Percentiles rank a stretch among this genome's conserved stretches.
Evolutionary conservation across 2,329 filamentous ascomycete species (phyloP).

Genomic region (Diplodia mutila): DNA sequence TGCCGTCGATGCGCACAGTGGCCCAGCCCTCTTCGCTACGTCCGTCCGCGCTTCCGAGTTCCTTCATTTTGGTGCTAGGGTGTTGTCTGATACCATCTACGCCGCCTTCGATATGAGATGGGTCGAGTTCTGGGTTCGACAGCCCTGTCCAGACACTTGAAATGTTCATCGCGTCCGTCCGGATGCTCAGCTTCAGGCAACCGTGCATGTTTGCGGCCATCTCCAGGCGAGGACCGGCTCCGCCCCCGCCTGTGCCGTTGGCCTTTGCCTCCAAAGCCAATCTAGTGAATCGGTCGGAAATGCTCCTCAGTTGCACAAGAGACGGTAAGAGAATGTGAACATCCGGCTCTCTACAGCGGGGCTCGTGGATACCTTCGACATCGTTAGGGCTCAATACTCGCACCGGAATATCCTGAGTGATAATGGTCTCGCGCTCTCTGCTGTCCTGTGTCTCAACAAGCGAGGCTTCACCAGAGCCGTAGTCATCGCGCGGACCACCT

Average conservation of each 20-base stretch:
- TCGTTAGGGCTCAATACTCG: slow-evolving; percentile 80
- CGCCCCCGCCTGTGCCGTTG: slow-evolving; percentile 40
- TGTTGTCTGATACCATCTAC: slow-evolving; percentile 73
- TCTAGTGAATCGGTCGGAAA: slow-evolving; percentile 93
- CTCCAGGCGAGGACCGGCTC: slow-evolving; percentile 68
- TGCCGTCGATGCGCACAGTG: slow-evolving; percentile 86
- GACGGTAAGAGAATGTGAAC: slow-evolving; percentile 91
- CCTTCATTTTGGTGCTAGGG: slow-evolving; percentile 77
- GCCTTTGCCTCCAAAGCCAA: slow-evolving; percentile 56
- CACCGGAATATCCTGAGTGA: slow-evolving; percentile 96
- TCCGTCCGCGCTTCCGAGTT: slow-evolving; percentile 57
- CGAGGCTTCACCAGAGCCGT: slow-evolving; percentile 42
- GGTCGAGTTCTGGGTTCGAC: slow-evolving; percentile 85
- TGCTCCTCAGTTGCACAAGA: slow-evolving; percentile 84
- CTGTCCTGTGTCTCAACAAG: slow-evolving; percentile 48
- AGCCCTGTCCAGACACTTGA: slow-evolving; percentile 84
- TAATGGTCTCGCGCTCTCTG: slow-evolving; percentile 83
- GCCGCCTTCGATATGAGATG: slow-evolving; percentile 68
- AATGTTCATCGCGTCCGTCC: slow-evolving; percentile 83
- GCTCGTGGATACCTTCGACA: slow-evolving; percentile 94
- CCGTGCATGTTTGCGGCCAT: slow-evolving; percentile 95
- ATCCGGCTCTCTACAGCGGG: slow-evolving; percentile 85
- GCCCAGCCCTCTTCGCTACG: slow-evolving; percentile 84
- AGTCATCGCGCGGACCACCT: slow-evolving; percentile 32
- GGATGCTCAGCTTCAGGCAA: slow-evolving; percentile 75